phyloP scores from a whole-genome alignment of 352 stramenopile genomes.

The Globisporangium abappressorium region DNA sequence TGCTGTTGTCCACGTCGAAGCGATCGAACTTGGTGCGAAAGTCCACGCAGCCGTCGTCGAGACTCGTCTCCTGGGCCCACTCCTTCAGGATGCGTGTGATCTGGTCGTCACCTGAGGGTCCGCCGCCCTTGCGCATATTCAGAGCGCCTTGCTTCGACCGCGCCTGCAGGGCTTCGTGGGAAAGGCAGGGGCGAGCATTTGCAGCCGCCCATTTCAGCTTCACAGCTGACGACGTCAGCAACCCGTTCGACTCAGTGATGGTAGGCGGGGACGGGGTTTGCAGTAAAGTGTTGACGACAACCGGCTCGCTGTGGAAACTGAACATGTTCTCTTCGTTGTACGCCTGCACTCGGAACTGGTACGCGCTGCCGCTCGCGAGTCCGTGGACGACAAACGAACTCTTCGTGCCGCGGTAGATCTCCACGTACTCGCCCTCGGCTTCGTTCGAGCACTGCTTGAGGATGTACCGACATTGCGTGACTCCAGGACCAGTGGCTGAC shows the following conservation, averaged over 20 bases:
- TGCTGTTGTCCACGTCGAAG: constrained; percentile 70
- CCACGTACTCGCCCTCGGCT: constrained; percentile 73
- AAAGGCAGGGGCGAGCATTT: constrained; percentile 43
- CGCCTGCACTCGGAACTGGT: constrained; percentile 87
- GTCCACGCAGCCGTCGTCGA: constrained; percentile 69
- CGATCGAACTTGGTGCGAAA: constrained; percentile 72
- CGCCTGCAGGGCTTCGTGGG: constrained; percentile 44
- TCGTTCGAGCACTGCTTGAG: constrained; percentile 87
- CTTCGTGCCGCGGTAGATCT: constrained; percentile 79
- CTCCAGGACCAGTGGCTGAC: constrained; percentile 4
- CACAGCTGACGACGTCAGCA: constrained; percentile 19
- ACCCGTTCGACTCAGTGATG: constrained; percentile 28
- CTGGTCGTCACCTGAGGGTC: constrained; percentile 45
- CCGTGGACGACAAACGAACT: constrained; percentile 72
- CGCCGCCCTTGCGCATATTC: constrained; percentile 21
- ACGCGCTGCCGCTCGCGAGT: constrained; percentile 77
- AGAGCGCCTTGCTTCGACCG: constrained; percentile 22
- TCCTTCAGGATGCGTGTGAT: constrained; percentile 79
- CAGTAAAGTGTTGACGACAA: constrained; percentile 85
- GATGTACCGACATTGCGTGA: constrained; percentile 60
- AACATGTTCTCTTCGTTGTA: constrained; percentile 70
- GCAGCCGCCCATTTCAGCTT: constrained; percentile 54
- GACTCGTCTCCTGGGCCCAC: constrained; percentile 75
- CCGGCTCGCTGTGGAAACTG: constrained; percentile 66
- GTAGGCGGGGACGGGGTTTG: constrained; percentile 58